Conservation (phyloP, 2,329 filamentous ascomycete genomes). For the Fusarium concolor region DNA sequence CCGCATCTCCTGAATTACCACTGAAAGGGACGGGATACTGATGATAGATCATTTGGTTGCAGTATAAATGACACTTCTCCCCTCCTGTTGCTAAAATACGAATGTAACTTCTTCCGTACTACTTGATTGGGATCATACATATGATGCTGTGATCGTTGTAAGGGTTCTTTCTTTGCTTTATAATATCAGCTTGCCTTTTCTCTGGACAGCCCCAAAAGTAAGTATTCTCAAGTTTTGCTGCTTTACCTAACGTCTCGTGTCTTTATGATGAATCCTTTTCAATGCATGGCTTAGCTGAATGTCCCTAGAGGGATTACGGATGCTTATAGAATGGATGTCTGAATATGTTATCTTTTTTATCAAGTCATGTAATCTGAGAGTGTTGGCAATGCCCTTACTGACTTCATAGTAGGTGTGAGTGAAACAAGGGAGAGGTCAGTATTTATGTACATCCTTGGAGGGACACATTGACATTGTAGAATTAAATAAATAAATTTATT, state of each 20-base stretch:
- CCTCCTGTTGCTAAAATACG: not conserved
- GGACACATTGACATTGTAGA: no score
- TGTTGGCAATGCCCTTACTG: no score
- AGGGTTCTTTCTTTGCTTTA: not conserved
- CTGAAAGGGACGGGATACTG: constrained; percentile 11
- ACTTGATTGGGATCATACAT: no score
- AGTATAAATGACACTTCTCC: constrained; percentile 31
- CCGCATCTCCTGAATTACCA: constrained; percentile 31
- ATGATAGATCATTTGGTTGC: constrained; percentile 3
- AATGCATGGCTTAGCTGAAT: constrained; percentile 53
- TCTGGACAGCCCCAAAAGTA: constrained; percentile 6
- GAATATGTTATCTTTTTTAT: constrained; percentile 17
- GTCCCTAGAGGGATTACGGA: constrained; percentile 39
- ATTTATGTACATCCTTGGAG: no score
- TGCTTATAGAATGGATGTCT: constrained; percentile 49
- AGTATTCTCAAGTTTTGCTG: not conserved
- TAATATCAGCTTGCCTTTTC: not conserved
- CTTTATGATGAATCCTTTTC: constrained; percentile 47
- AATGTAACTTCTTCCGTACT: not conserved
- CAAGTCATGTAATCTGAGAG: no score
- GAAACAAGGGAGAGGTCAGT: no score
- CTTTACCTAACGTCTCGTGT: not conserved
- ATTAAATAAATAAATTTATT: no score
- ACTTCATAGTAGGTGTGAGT: no score
- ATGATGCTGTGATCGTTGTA: no score